Percentiles rank a stretch among this genome's conserved stretches.
phyloP scores from a whole-genome alignment of 345 rosid species.

The Trapa bicornis region DNA sequence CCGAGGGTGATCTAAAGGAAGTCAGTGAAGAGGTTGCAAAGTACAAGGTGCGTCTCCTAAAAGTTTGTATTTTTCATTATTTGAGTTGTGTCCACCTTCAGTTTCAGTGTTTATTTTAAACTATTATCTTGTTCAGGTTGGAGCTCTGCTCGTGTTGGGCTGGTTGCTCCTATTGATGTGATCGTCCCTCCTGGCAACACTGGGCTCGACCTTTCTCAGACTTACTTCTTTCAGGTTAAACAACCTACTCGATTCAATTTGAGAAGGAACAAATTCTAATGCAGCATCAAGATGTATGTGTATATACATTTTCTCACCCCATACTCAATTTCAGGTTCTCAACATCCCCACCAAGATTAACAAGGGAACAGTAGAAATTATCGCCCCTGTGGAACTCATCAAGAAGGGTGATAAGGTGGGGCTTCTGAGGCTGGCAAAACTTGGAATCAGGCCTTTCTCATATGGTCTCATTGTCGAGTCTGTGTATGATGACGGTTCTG shows the following conservation, averaged over 20 bases:
- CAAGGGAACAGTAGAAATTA: constrained; percentile 97
- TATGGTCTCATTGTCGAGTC: constrained; percentile 68
- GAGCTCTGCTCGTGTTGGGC: constrained; percentile 98
- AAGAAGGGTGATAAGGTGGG: constrained; percentile 97
- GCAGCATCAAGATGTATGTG: not conserved
- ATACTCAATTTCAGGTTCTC: constrained; percentile 34
- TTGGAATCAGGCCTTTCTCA: constrained; percentile 86
- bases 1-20: constrained; percentile 95
- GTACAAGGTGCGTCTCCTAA: constrained; percentile 51
- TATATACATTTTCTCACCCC: not conserved
- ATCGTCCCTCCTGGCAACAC: constrained; percentile 95
- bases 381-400: constrained; percentile 84
- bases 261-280: not conserved
- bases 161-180: constrained; percentile 87
- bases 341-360: constrained; percentile 96
- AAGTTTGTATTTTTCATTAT: not conserved
- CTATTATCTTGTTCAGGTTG: constrained; percentile 36
- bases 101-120: not conserved
- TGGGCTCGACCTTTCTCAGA: constrained; percentile 93
- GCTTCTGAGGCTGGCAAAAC: constrained; percentile 85
- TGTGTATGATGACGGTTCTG: constrained; percentile 78
- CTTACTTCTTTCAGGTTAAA: constrained; percentile 85
- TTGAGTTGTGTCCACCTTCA: not conserved
- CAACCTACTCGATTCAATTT: not conserved
- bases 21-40: constrained; percentile 88